phyloP scores from a whole-genome alignment of 805 yeast species.

The Monosporozyma servazzii region DNA sequence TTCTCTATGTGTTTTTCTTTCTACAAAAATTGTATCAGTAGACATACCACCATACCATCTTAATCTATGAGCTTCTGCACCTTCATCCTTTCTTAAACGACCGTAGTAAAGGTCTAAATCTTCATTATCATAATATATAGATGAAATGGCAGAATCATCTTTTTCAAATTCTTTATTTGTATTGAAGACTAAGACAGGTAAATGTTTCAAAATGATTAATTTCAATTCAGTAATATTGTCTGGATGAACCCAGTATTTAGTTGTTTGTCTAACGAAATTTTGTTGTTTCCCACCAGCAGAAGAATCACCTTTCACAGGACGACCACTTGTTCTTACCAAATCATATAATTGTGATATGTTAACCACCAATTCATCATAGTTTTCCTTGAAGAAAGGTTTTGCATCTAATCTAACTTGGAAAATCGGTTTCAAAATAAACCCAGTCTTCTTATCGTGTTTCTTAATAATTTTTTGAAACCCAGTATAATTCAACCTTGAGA shows the following conservation, averaged over 20 bases:
- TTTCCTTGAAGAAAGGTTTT: slow-evolving; percentile 92
- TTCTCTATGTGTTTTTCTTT: slow-evolving; percentile 95
- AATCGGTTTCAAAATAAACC: slow-evolving; percentile 74
- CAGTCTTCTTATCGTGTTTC: slow-evolving; percentile 89
- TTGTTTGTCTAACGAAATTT: slow-evolving; percentile 95
- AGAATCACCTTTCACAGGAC: slow-evolving; percentile 90
- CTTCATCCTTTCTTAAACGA: slow-evolving; percentile 90
- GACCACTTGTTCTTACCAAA: slow-evolving; percentile 89
- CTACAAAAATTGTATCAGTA: slow-evolving; percentile 85
- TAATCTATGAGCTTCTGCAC: slow-evolving; percentile 96
- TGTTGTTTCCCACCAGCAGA: slow-evolving; percentile 98
- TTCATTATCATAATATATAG: slow-evolving; percentile 88
- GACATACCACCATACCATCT: slow-evolving; percentile 99
- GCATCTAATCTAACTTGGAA: slow-evolving; percentile 88
- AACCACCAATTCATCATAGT: slow-evolving; percentile 82
- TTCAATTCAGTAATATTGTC: slow-evolving; percentile 95
- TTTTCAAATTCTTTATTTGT: slow-evolving; percentile 88
- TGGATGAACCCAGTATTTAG: slow-evolving; percentile 99
- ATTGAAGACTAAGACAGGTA: slow-evolving; percentile 94
- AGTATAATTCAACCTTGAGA: slow-evolving; percentile 85
- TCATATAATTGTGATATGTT: slow-evolving; percentile 84
- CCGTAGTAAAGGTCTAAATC: slow-evolving; percentile 89
- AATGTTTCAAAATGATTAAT: slow-evolving; percentile 82
- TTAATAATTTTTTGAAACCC: slow-evolving; percentile 95
- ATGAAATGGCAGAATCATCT: slow-evolving; percentile 93